These are phyloP conservation scores for Neurospora sp. DNA, from an alignment of 495 filamentous ascomycete species.

Conservation along the genomic window DNA sequence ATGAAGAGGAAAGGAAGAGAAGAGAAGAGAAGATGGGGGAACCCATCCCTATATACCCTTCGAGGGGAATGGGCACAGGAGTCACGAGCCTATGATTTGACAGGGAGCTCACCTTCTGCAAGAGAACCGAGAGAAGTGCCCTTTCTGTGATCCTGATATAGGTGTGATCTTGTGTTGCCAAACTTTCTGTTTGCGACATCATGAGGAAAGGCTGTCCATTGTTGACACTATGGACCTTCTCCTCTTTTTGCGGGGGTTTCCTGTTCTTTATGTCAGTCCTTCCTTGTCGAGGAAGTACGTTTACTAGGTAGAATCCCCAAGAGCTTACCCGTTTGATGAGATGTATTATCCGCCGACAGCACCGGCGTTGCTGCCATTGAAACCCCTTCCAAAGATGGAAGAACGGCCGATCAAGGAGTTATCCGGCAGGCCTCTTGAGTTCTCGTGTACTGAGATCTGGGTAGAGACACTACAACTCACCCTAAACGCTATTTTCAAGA, in stretches of 20 bases:
- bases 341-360: background rate
- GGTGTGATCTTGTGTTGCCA: background rate
- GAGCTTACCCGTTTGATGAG: background rate
- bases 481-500: background rate
- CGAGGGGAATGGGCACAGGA: background rate
- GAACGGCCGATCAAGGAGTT: background rate
- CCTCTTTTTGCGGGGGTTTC: background rate
- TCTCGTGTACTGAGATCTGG: background rate
- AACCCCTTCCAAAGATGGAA: background rate
- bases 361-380: background rate
- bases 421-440: background rate
- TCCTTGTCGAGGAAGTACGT: background rate
- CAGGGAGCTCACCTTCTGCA: background rate
- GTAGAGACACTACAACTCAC: background rate
- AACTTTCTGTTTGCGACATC: background rate
- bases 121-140: background rate
- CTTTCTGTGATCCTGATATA: background rate
- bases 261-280: background rate
- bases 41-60: background rate
- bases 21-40: background rate
- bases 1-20: background rate
- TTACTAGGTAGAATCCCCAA: background rate
- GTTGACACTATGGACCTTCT: background rate
- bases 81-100: background rate
- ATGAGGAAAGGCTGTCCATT: background rate